A percentile compares a stretch with the other conserved stretches of the same genome.
Conservation (phyloP, 139 green algal species). For the Diplosphaera chodatii region DNA sequence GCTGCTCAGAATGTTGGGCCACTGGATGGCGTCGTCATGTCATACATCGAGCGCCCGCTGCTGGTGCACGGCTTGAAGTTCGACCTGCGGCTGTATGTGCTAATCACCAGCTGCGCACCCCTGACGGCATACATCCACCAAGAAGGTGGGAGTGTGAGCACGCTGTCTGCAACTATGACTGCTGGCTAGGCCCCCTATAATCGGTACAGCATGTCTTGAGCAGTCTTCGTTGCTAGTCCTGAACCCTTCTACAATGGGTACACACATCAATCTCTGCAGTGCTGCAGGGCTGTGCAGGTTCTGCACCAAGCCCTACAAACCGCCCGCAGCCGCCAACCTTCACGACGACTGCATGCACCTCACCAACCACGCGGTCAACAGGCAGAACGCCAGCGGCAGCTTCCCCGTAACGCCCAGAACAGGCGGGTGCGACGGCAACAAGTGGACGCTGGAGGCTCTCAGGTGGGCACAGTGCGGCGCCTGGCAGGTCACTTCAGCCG, state of each 20-base stretch:
- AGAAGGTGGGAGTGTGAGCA: no score
- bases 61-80: conserved; percentile 71
- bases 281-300: conserved; percentile 51
- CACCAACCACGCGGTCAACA: conserved; percentile 66
- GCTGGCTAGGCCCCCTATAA: no score
- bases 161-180: no score
- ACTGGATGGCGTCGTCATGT: no score
- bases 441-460: conserved; percentile 54
- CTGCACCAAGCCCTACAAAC: conserved; percentile 58
- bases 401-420: conserved; percentile 31
- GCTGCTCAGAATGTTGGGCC: no score
- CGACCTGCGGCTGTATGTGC: conserved; percentile 68
- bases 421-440: conserved; percentile 34
- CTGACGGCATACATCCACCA: conserved; percentile 61
- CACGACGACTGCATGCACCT: conserved; percentile 60
- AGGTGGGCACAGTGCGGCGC: no score
- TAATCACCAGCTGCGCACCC: conserved; percentile 55
- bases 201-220: no score
- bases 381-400: conserved; percentile 27
- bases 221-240: no score
- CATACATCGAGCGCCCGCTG: conserved; percentile 56
- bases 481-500: no score
- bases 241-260: no score
- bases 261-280: no score
- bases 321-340: conserved; percentile 52